Conservation (phyloP, 495 filamentous ascomycete species). For the Sabuloglossum arenarium region DNA sequence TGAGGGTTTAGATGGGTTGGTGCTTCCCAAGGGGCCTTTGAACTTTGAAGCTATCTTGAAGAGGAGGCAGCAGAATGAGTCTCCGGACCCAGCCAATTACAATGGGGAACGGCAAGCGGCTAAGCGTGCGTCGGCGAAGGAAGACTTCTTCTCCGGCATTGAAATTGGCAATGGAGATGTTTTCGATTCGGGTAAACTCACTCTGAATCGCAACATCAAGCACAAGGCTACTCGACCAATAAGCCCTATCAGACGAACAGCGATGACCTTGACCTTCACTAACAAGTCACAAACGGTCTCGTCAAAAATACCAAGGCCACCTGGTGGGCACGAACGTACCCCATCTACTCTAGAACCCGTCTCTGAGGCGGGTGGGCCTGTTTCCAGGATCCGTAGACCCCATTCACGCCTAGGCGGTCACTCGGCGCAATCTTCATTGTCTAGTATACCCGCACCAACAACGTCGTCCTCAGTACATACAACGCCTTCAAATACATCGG, state of each 20-base stretch:
- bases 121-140: constrained; percentile 26
- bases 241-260: constrained; percentile 38
- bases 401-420: constrained; percentile 43
- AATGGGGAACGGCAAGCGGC: neutral
- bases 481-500: constrained; percentile 29
- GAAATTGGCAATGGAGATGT: constrained; percentile 70
- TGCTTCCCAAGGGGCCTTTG: constrained; percentile 64
- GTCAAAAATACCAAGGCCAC: constrained; percentile 41
- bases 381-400: constrained; percentile 34
- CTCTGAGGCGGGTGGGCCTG: constrained; percentile 67
- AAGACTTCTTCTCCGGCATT: constrained; percentile 73
- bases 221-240: constrained; percentile 51
- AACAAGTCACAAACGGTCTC: constrained; percentile 35
- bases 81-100: constrained; percentile 6
- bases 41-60: constrained; percentile 59
- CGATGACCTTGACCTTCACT: constrained; percentile 69
- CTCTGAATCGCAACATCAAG: constrained; percentile 85
- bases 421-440: constrained; percentile 42
- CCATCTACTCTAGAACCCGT: constrained; percentile 78
- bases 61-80: constrained; percentile 27
- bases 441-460: constrained; percentile 37
- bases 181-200: constrained; percentile 58
- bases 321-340: constrained; percentile 36
- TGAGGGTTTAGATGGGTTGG: constrained; percentile 66
- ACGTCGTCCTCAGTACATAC: constrained; percentile 16